These are phyloP conservation scores for Diaporthe amygdali DNA, from an alignment of 2,329 filamentous ascomycete species.

Conservation along the genomic window DNA sequence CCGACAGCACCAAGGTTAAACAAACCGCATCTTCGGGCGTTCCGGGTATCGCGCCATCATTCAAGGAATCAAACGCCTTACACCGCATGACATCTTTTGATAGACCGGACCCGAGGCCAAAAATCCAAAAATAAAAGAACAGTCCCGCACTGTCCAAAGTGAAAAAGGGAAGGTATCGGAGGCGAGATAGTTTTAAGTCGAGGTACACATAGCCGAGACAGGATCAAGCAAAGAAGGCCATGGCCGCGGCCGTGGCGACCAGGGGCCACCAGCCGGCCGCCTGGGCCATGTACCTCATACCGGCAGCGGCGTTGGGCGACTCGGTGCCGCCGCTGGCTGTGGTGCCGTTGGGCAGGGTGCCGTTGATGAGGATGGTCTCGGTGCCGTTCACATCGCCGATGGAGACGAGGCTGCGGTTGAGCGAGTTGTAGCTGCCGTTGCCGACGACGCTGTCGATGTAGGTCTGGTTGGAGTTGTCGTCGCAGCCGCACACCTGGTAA, in stretches of 20 bases:
- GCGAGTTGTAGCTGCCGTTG: slow-evolving; percentile 61
- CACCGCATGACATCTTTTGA: background rate
- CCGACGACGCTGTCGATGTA: slow-evolving; percentile 70
- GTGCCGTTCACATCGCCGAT: slow-evolving; percentile 69
- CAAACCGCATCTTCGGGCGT: background rate
- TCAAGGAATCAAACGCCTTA: background rate
- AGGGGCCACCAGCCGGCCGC: slow-evolving; percentile 57
- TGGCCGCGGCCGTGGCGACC: slow-evolving; percentile 47
- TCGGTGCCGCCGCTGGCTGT: slow-evolving; percentile 55
- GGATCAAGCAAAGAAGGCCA: slow-evolving; percentile 48
- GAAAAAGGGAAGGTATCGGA: background rate
- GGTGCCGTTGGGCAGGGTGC: slow-evolving; percentile 74
- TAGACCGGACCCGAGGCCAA: background rate
- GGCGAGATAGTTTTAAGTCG: background rate
- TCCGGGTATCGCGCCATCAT: slow-evolving; percentile 6
- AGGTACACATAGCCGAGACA: no score
- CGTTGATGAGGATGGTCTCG: slow-evolving; percentile 72
- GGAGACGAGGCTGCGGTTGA: slow-evolving; percentile 67
- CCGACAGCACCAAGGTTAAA: background rate
- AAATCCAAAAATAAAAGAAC: background rate
- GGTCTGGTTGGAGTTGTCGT: slow-evolving; percentile 65
- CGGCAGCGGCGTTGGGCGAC: slow-evolving; percentile 40
- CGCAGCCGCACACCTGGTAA: slow-evolving; percentile 67
- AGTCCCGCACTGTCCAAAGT: background rate
- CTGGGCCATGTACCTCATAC: slow-evolving; percentile 40